These are phyloP conservation scores for Erysimum cheiranthoides DNA, from an alignment of 345 rosid species.

Conservation along the genomic window DNA sequence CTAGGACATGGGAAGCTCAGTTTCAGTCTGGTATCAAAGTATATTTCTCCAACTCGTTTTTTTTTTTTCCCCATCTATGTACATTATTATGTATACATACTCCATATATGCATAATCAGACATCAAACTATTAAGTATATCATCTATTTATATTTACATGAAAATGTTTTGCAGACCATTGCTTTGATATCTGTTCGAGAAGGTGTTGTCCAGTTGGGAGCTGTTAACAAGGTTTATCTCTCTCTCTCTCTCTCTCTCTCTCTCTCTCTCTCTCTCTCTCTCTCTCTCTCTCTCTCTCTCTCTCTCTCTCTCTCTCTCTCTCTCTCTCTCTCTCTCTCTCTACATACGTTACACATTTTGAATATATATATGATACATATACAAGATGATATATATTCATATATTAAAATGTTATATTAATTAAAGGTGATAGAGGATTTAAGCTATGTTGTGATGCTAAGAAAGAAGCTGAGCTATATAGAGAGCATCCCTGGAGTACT, in stretches of 20 bases:
- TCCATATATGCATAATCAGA: background rate
- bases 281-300: conserved; percentile 14
- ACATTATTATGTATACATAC: too few species aligned
- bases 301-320: conserved; percentile 27
- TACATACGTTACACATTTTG: background rate
- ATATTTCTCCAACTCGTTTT: conserved; percentile 18
- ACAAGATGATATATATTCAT: background rate
- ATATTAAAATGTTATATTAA: background rate
- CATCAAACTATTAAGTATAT: conserved; percentile 2
- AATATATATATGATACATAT: background rate
- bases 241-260: conserved; percentile 7
- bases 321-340: conserved; percentile 20
- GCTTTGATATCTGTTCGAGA: conserved; percentile 95
- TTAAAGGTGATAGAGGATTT: conserved; percentile 82
- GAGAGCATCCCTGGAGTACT: conserved; percentile 95
- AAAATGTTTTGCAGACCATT: conserved; percentile 72
- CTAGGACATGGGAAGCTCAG: conserved; percentile 99
- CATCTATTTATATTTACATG: conserved; percentile 1
- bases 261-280: conserved; percentile 9
- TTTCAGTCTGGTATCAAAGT: conserved; percentile 97
- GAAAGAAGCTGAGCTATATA: conserved; percentile 89
- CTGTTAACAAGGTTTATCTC: conserved; percentile 73
- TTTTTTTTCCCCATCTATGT: background rate
- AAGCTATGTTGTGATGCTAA: conserved; percentile 75
- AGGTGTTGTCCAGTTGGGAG: conserved; percentile 96